A percentile compares a stretch with the other conserved stretches of the same genome.
phyloP scores from a whole-genome alignment of 352 stramenopile species.

The Globisporangium cylindrosporum region DNA sequence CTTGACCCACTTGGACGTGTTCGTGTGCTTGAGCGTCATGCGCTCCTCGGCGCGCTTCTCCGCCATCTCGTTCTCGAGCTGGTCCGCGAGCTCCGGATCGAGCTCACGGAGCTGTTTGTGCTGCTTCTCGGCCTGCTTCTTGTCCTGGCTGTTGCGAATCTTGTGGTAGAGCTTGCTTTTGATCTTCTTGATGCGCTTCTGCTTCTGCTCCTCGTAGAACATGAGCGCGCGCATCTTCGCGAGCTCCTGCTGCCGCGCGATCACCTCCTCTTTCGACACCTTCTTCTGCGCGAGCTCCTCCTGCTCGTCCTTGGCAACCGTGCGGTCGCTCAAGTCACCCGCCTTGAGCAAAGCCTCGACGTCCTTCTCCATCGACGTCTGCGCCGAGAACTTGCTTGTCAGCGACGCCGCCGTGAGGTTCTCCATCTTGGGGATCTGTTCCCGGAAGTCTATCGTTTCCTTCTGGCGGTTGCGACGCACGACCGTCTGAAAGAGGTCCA shows the following conservation, averaged over 20 bases:
- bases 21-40: constrained; percentile 98
- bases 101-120: constrained; percentile 70
- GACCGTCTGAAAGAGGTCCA: constrained; percentile 88
- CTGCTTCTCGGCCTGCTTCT: constrained; percentile 86
- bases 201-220: constrained; percentile 99
- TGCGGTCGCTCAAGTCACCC: constrained; percentile 57
- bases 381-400: constrained; percentile 91
- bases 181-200: constrained; percentile 98
- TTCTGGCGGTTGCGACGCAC: constrained; percentile 92
- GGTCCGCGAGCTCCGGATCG: constrained; percentile 68
- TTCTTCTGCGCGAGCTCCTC: constrained; percentile 72
- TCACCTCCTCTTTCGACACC: constrained; percentile 76
- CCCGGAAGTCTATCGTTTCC: constrained; percentile 93
- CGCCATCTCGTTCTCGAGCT: constrained; percentile 79
- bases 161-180: constrained; percentile 99
- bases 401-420: constrained; percentile 84
- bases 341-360: constrained; percentile 66
- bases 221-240: constrained; percentile 96
- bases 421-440: constrained; percentile 79
- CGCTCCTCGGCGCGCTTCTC: constrained; percentile 94
- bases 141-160: constrained; percentile 94
- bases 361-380: constrained; percentile 88
- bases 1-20: constrained; percentile 98
- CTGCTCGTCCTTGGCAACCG: constrained; percentile 61
- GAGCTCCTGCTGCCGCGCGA: constrained; percentile 89